A percentile compares a stretch with the other conserved stretches of the same genome.
phyloP scores from a whole-genome alignment of 1,284 basidiomycete genomes.

The Macrocystidia cucumis region DNA sequence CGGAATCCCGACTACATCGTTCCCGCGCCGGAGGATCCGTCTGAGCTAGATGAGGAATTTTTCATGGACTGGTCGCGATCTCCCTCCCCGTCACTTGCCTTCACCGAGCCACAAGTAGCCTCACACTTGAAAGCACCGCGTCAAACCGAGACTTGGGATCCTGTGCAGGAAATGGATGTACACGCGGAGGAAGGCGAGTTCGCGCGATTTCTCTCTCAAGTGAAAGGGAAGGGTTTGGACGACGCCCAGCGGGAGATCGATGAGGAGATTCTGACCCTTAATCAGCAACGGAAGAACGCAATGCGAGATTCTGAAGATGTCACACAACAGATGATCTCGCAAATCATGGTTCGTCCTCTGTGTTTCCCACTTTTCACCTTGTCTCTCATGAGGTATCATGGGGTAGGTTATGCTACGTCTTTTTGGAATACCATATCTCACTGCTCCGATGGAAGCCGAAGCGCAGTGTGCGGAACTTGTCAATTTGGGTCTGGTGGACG shows the following conservation, averaged over 20 bases:
- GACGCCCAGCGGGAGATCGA: slow-evolving; percentile 85
- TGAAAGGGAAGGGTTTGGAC: slow-evolving; percentile 78
- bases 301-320: slow-evolving; percentile 94
- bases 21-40: no score
- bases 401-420: slow-evolving; percentile 76
- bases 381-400: slow-evolving; percentile 6
- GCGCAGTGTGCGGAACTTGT: slow-evolving; percentile 96
- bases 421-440: slow-evolving; percentile 97
- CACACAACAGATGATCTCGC: slow-evolving; percentile 89
- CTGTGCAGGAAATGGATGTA: slow-evolving; percentile 74
- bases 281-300: slow-evolving; percentile 81
- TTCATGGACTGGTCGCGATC: slow-evolving; percentile 45
- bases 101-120: slow-evolving; percentile 14
- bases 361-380: background rate
- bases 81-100: slow-evolving; percentile 39
- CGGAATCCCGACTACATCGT: no score
- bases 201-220: slow-evolving; percentile 83
- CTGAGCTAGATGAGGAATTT: slow-evolving; percentile 14
- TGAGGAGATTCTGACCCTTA: slow-evolving; percentile 79
- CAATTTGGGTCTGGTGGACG: slow-evolving; percentile 82
- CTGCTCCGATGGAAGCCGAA: slow-evolving; percentile 98
- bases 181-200: slow-evolving; percentile 87
- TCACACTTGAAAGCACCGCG: slow-evolving; percentile 5
- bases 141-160: slow-evolving; percentile 48
- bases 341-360: slow-evolving; percentile 73